These are phyloP conservation scores for Paraphaeosphaeria minitans DNA, from an alignment of 2,329 filamentous ascomycete genomes.

Conservation along the genomic window DNA sequence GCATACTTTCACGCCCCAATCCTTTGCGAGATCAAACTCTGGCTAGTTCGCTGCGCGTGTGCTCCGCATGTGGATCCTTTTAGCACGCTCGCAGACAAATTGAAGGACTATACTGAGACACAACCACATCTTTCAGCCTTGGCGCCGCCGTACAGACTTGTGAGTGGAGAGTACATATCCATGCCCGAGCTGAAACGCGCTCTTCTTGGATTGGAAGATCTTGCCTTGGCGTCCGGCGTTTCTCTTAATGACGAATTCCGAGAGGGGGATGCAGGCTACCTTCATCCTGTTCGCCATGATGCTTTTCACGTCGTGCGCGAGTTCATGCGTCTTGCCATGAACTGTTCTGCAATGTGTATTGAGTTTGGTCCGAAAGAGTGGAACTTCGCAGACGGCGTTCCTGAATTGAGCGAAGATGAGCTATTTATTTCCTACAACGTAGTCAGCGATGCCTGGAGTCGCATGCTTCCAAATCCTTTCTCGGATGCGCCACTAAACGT, in stretches of 20 bases:
- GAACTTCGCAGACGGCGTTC: background rate
- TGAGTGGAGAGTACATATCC: too few relatives aligned
- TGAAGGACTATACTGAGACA: too few relatives aligned
- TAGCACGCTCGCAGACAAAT: background rate
- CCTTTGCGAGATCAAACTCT: background rate
- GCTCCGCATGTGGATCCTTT: background rate
- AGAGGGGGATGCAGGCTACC: background rate
- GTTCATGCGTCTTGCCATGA: slow-evolving; percentile 2
- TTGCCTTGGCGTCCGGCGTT: too few relatives aligned
- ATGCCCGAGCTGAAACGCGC: background rate
- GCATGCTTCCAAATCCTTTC: background rate
- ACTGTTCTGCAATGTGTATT: background rate
- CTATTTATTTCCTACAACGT: background rate
- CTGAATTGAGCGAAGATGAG: background rate
- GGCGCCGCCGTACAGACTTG: background rate
- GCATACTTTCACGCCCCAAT: background rate
- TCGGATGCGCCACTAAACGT: background rate
- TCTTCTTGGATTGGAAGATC: background rate
- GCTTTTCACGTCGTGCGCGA: background rate
- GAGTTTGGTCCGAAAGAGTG: background rate
- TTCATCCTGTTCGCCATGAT: background rate
- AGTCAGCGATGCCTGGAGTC: background rate
- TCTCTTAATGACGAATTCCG: too few relatives aligned
- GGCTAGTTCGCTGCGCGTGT: background rate
- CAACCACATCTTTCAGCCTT: background rate